Percentiles rank a stretch among this genome's conserved stretches.
Conservation (phyloP, 768 basidiomycete genomes). For the Tylopilus rubrobrunneus region DNA sequence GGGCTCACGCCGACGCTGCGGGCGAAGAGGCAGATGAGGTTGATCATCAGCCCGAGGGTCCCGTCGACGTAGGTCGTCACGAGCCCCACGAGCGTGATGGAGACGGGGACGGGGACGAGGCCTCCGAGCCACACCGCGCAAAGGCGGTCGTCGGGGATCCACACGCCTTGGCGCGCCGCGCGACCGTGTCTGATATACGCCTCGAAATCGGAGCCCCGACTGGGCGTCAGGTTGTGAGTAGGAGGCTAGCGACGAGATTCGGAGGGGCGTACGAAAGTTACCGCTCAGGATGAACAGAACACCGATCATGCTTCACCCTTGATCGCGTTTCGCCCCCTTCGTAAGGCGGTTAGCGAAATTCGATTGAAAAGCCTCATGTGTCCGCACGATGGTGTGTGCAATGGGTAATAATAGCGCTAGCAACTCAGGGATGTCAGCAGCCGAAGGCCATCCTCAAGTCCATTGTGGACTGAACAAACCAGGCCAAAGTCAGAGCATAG, state of each 20-base stretch:
- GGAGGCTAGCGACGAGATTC: too few relatives aligned
- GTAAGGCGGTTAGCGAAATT: background rate
- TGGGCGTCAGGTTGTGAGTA: conserved; percentile 15
- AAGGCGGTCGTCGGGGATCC: conserved; percentile 70
- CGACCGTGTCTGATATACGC: conserved; percentile 50
- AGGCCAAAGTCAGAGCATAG: too few relatives aligned
- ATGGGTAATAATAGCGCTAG: conserved; percentile 53
- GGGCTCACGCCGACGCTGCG: conserved; percentile 57
- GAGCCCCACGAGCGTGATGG: conserved; percentile 47
- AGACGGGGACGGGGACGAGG: conserved; percentile 49
- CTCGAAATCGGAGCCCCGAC: conserved; percentile 62
- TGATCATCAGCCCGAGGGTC: conserved; percentile 44
- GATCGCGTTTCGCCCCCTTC: conserved; percentile 39
- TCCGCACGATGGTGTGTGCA: conserved; percentile 60
- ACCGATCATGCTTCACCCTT: conserved; percentile 20
- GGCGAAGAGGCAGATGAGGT: conserved; percentile 53
- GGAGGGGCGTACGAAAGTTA: conserved; percentile 17
- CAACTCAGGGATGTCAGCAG: background rate
- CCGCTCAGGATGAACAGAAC: conserved; percentile 26
- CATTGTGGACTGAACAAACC: too few relatives aligned
- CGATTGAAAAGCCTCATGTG: background rate
- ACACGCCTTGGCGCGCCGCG: conserved; percentile 49
- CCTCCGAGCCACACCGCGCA: conserved; percentile 47
- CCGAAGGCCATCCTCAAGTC: background rate
- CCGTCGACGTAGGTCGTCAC: conserved; percentile 50